These are phyloP conservation scores for Agrocybe praecox DNA, from an alignment of 768 basidiomycete genomes.

Conservation along the genomic window DNA sequence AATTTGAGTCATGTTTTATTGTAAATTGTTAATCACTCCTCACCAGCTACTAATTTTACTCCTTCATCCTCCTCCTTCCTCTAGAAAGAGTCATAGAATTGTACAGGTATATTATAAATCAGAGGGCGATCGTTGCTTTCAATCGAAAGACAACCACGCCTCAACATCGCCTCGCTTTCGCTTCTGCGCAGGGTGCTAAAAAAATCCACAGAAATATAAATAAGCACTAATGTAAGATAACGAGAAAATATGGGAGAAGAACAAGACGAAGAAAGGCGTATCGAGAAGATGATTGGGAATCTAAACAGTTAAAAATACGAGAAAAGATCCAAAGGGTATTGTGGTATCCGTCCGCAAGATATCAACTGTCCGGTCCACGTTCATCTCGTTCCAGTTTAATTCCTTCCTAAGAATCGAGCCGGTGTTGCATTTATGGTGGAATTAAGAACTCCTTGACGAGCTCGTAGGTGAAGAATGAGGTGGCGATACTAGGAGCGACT, in stretches of 20 bases:
- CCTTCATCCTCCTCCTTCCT: not conserved
- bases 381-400: not conserved
- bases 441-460: conserved; percentile 44
- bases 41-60: no score
- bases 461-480: conserved; percentile 85
- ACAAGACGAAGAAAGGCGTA: not conserved
- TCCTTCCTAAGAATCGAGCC: not conserved
- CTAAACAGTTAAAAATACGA: not conserved
- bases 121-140: not conserved
- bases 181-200: not conserved
- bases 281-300: not conserved
- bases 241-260: not conserved
- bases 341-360: not conserved
- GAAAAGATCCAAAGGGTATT: not conserved
- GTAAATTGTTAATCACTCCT: no score
- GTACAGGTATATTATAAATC: not conserved
- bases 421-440: conserved; percentile 19
- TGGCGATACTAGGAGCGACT: conserved; percentile 89
- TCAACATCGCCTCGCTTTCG: not conserved
- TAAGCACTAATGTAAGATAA: not conserved
- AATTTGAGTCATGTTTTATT: no score
- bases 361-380: not conserved
- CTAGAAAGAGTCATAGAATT: not conserved
- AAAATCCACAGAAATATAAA: not conserved
- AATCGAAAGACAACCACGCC: not conserved